A percentile compares a stretch with the other conserved stretches of the same genome.
These are phyloP conservation scores for Chionographis japonica DNA, from an alignment of 106 monocot genomes.

Conservation along the genomic window DNA sequence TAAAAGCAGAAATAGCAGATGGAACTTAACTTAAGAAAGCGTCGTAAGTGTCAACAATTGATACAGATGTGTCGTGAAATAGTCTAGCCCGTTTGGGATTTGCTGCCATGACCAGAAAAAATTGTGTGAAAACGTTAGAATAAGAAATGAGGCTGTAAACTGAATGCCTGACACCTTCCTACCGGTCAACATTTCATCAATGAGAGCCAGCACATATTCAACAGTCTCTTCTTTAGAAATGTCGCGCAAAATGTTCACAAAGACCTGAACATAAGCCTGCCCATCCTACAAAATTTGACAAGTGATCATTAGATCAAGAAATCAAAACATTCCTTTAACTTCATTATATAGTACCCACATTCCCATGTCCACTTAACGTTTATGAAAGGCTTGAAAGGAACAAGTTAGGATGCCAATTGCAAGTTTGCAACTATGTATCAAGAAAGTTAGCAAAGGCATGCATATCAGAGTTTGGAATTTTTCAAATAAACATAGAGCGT, in stretches of 20 bases:
- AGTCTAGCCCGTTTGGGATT: constrained; percentile 85
- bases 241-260: constrained; percentile 75
- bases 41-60: constrained; percentile 64
- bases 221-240: constrained; percentile 89
- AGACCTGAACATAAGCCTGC: constrained; percentile 64
- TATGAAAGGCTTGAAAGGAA: not conserved
- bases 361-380: too few relatives aligned
- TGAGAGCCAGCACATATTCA: constrained; percentile 91
- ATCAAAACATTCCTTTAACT: not conserved
- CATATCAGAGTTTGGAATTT: too few relatives aligned
- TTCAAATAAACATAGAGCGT: too few relatives aligned
- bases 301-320: not conserved
- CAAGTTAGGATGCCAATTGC: not conserved
- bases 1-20: not conserved
- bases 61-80: constrained; percentile 81
- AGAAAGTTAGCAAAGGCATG: too few relatives aligned
- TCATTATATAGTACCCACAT: not conserved
- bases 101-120: constrained; percentile 39
- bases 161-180: not conserved
- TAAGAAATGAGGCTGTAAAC: constrained; percentile 1
- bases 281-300: constrained; percentile 67
- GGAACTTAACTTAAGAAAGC: constrained; percentile 76
- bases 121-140: constrained; percentile 7
- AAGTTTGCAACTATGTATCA: too few relatives aligned
- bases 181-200: constrained; percentile 96